Evolutionary conservation across 2,329 filamentous ascomycete genomes (phyloP), one percentile per base, ranked within the genome.

Genomic region (Stenocarpella maydis): DNA sequence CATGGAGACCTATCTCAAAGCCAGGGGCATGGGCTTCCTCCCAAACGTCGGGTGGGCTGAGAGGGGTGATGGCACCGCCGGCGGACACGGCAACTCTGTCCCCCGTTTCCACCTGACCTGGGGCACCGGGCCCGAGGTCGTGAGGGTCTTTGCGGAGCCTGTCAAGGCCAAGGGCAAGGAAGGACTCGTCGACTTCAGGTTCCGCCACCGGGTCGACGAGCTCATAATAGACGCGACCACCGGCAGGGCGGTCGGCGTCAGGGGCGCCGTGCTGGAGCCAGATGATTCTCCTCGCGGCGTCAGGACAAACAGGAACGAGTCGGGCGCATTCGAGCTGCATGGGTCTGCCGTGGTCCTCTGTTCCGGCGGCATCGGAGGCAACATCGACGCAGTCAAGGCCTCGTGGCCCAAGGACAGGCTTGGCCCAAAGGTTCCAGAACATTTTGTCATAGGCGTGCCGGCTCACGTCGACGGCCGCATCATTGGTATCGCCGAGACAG

Each of bases 401-500:
- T 82, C 80, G 2, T 90, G 88, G 88, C 88, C 88, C 0, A 69
- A 85, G 0, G 85, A 88, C 52, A 81, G 87, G 1, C 79, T 90
- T 1, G 88, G 88, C 0, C 85, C 86, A 49, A 83, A 83, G 45
- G 81, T 88, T 0, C 88, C 88, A 0, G 77, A 85, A 71, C 81
- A 80, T 71, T 88, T 90, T 71, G 87, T 90, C 50, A 76, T 88
- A 17, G 88, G 88, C 9, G 88, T 90, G 3, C 88, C 88, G 0
- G 86, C 86, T 0, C 87, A 90, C 72, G 88, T 90, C n/a, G 88
- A 90, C 72, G 88, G 88, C 2, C 84, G 87, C 65, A 89, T 90
- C 87, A 84, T 90, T 53, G 83, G 79, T 43, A 89, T 90, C 63
- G 77, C 86, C 2, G 83, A 88, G 75, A 65, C 74, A 0, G 82